Evolutionary conservation across 495 filamentous ascomycete genomes (phyloP), one percentile per base, ranked within the genome.

Genomic region (Cudoniella acicularis): DNA sequence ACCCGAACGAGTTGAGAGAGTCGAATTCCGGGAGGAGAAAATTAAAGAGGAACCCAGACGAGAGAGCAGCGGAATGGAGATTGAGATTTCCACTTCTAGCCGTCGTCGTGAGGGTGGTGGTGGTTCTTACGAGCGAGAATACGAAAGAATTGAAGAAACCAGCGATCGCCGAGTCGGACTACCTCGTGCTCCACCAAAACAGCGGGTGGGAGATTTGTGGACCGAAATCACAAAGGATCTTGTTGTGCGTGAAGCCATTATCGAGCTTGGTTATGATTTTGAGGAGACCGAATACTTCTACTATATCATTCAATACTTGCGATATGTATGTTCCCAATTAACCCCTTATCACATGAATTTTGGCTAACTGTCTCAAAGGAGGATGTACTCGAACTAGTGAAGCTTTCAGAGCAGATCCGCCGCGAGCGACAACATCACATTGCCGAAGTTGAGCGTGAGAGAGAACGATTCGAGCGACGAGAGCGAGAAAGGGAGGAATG

Each of bases 161-260:
- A 68, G 69, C 25, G 79, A 81, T 61, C 71, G 76, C 17, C 67
- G 75, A 20, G 69, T 78, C 47, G 61, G 68, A 22, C 67, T 62
- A 10, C 65, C 73, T 2, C 62, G 73, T 0, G 73, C 74, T 10
- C 75, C 77, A 26, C 77, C 80, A 52, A 62, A 60, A 30, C 17
- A 63, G 9, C 27, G 59, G 18, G 41, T 50, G 8, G 85, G 84
- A 49, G 83, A 88, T 57, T 87, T 96, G 71, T 98, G 95, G 95
- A 98, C 94, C 0, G 94, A 98, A 69, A 92, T 98, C 64, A 96
- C 92, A 8, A 97, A 96, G 74, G 91, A 96, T 63, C 71, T 98
- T 49, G 91, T 98, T 11, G 80, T 87, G 41, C 82, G 84, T 55
- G 93, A 98, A 67, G 95, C 94, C 0, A 90, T 98, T 62, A 86